These are phyloP conservation scores for Eucalyptus urophylla DNA, from an alignment of 345 rosid genomes.

Conservation along the genomic window DNA sequence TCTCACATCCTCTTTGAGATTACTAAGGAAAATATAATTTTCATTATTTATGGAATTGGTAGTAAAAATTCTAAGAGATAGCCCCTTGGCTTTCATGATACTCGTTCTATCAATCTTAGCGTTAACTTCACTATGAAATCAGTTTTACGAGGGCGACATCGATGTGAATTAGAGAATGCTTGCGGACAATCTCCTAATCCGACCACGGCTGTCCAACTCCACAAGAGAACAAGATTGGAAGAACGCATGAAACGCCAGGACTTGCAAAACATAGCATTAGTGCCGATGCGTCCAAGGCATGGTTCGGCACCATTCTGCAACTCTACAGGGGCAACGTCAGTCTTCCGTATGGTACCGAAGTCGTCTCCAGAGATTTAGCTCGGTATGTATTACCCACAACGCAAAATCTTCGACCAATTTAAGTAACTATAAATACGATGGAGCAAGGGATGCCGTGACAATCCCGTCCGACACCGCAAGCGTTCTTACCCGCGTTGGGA, in stretches of 20 bases:
- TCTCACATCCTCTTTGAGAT: neutral
- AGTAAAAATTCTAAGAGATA: neutral
- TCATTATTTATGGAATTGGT: neutral
- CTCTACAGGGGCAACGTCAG: neutral
- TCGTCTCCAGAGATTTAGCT: neutral
- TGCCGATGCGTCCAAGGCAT: neutral
- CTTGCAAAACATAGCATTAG: neutral
- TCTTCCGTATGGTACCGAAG: neutral
- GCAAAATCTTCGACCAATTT: neutral
- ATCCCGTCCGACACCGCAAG: neutral
- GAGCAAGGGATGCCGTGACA: neutral
- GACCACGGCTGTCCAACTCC: neutral
- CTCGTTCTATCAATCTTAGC: neutral
- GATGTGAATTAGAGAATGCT: neutral
- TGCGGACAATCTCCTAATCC: neutral
- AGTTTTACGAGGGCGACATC: neutral
- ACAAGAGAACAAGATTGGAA: neutral
- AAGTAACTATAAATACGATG: neutral
- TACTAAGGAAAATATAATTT: neutral
- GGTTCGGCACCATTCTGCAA: neutral
- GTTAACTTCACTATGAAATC: neutral
- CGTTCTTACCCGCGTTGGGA: neutral
- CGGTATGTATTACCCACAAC: neutral
- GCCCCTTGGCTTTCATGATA: neutral
- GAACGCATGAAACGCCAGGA: neutral